Evolutionary conservation across 345 rosid species (phyloP), one percentile per base, ranked within the genome.

Genomic region (Aegle marmelos): DNA sequence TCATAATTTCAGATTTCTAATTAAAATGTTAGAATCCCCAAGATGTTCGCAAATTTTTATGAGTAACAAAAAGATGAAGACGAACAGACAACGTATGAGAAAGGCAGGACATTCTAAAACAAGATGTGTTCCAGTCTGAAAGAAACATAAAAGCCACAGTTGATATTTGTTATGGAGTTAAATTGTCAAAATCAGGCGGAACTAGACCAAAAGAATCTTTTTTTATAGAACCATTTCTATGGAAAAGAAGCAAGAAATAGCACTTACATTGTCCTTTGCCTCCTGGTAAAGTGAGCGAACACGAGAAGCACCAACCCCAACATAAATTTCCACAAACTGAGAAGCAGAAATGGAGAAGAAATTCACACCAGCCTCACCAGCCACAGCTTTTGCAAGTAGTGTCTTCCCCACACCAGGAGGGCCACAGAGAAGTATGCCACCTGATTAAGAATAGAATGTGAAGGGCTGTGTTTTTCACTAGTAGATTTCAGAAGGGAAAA

Each of bases 291-390:
- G 93, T 53, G 98, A 90, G 61, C 97, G 90, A 68, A 94, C 97
- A 76, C 97, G 97, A 80, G 98, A 91, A 73, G 97, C 97, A 80
- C 97, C 98, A 17, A 94, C 98, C 50, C 98, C 98, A 58, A 94
- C 98, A 79, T 93, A 94, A 84, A 94, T 93, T 85, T 94, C 98
- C 66, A 94, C 97, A 86, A 94, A 94, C 81, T 94, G 98, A 74
- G 98, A 91, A 56, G 98, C 98, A 48, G 98, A 94, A n/a, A 94
- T 93, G 69, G 97, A 94, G 86, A 94, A 94, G 92, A 93, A 93
- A 82, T 93, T 91, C 66, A 94, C 98, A 77, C 98, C 97, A 27
- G 97, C 98, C 86, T 94, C 97, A 76, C 98, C 97, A 82, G 98
- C 97, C 80, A 94, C 98, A 83, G 98, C 98, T 90, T 93, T 93